A percentile compares a stretch with the other conserved stretches of the same genome.
Conservation (phyloP, 2,329 filamentous ascomycete species). For the Penicillium brasilianum region DNA sequence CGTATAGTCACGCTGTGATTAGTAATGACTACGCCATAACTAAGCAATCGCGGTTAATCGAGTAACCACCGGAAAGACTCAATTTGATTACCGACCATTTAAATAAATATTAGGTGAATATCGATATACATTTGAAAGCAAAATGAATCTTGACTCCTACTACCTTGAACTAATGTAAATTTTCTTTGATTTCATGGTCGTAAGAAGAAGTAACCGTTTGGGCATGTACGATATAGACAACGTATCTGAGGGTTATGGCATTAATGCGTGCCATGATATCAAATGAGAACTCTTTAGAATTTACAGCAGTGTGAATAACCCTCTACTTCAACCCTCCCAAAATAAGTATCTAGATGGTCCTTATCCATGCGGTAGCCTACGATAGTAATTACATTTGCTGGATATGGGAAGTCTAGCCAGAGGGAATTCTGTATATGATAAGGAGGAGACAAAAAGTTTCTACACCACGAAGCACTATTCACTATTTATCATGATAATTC, state of each 20-base stretch:
- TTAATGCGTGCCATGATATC: neutral
- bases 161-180: too few relatives aligned
- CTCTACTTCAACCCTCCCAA: too few relatives aligned
- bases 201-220: neutral
- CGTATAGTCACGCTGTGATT: neutral
- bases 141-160: neutral
- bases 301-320: neutral
- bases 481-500: neutral
- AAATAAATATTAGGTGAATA: too few relatives aligned
- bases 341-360: too few relatives aligned
- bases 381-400: neutral
- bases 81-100: too few relatives aligned
- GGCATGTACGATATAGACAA: neutral
- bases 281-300: neutral
- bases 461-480: neutral
- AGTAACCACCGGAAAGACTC: too few relatives aligned
- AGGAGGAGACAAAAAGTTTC: too few relatives aligned
- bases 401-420: neutral
- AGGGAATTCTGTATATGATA: neutral
- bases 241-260: neutral
- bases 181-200: neutral
- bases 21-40: too few relatives aligned
- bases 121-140: neutral
- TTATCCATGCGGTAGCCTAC: neutral
- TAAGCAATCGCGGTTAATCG: too few relatives aligned